phyloP scores from a whole-genome alignment of 129 eudicot species.

The Lactuca sativa region DNA sequence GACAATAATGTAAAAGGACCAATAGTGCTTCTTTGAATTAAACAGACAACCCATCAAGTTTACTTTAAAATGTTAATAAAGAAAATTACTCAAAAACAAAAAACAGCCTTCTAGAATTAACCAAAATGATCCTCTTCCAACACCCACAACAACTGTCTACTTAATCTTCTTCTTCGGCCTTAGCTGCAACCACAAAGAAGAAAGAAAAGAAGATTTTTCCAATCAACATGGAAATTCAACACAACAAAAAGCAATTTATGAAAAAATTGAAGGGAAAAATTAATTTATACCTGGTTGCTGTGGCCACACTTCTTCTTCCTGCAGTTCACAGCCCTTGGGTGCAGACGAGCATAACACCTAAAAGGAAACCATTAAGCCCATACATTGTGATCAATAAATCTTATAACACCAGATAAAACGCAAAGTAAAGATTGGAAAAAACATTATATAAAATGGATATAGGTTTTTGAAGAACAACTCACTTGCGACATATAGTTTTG shows the following conservation, averaged over 20 bases:
- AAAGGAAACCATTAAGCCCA: background rate
- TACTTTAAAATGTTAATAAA: background rate
- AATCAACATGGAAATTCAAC: background rate
- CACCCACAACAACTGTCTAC: constrained; percentile 10
- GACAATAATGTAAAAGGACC: too few species aligned
- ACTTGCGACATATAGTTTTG: constrained; percentile 49
- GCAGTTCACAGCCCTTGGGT: constrained; percentile 46
- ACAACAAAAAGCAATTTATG: background rate
- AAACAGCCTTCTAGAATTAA: constrained; percentile 13
- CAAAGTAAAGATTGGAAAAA: background rate
- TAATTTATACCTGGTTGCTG: constrained; percentile 36
- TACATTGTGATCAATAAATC: background rate
- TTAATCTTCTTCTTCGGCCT: constrained; percentile 52
- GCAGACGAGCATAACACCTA: constrained; percentile 51
- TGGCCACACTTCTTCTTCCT: constrained; percentile 52
- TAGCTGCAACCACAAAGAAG: constrained; percentile 27
- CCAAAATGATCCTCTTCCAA: background rate
- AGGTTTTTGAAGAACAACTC: constrained; percentile 6
- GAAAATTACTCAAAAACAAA: constrained; percentile 3
- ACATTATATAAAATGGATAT: background rate
- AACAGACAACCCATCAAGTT: background rate
- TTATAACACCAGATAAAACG: background rate
- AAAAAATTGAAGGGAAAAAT: background rate
- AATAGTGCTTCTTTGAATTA: background rate
- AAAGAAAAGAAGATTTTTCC: background rate